Evolutionary conservation across 306 rosid species (phyloP).

Genomic region (Ormosia semicastrata): DNA sequence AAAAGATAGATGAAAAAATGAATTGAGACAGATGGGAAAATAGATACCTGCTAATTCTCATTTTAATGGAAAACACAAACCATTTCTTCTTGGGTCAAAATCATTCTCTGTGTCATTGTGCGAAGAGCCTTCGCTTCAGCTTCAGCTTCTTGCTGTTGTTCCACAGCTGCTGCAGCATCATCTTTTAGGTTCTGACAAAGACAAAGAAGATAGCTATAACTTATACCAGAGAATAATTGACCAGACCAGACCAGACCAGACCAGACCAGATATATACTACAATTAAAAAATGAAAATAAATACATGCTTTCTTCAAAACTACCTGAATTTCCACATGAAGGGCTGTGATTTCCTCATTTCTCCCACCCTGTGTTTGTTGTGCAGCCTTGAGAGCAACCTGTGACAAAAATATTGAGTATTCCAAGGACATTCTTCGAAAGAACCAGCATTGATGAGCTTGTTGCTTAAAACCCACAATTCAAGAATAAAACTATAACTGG

Average conservation of each 20-base stretch:
- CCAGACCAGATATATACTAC: slow-evolving; percentile 10
- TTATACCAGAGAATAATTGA: slow-evolving; percentile 16
- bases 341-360: slow-evolving; percentile 68
- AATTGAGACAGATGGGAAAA: slow-evolving; percentile 21
- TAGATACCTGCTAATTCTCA: slow-evolving; percentile 14
- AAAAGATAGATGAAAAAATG: slow-evolving; percentile 20
- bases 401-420: slow-evolving; percentile 33
- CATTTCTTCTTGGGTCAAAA: slow-evolving; percentile 99
- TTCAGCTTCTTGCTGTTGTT: slow-evolving; percentile 86
- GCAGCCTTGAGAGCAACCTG: slow-evolving; percentile 99
- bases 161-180: slow-evolving; percentile 69
- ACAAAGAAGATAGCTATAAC: slow-evolving; percentile 22
- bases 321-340: slow-evolving; percentile 91
- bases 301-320: not conserved
- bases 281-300: not conserved
- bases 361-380: slow-evolving; percentile 70
- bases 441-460: not conserved
- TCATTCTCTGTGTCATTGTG: slow-evolving; percentile 92
- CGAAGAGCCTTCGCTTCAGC: slow-evolving; percentile 89
- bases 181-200: slow-evolving; percentile 71
- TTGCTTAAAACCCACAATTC: slow-evolving; percentile 25
- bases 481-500: slow-evolving; percentile 1
- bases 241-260: slow-evolving; percentile 17
- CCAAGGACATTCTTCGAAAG: slow-evolving; percentile 32
- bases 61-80: slow-evolving; percentile 48